A percentile compares a stretch with the other conserved stretches of the same genome.
These are phyloP conservation scores for Apostasia shenzhenica DNA, from an alignment of 106 monocot genomes.

Conservation along the genomic window DNA sequence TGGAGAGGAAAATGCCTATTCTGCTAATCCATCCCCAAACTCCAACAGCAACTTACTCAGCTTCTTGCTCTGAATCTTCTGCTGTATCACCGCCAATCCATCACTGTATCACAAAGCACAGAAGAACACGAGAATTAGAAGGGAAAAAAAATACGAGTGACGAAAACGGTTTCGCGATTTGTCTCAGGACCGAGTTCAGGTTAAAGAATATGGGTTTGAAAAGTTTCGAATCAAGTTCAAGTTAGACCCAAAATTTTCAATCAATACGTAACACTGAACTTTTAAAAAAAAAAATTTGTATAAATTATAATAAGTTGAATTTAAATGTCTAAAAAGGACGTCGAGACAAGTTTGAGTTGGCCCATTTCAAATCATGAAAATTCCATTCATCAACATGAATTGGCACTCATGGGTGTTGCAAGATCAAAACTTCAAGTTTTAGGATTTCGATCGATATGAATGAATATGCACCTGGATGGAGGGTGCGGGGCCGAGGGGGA, in stretches of 20 bases:
- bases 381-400: too few species aligned
- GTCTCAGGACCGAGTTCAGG: too few species aligned
- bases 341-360: too few species aligned
- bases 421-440: not conserved
- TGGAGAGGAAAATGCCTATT: not conserved
- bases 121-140: too few species aligned
- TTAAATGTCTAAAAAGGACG: too few species aligned
- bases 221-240: not conserved
- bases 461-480: slow-evolving; percentile 27
- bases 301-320: not conserved
- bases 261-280: not conserved
- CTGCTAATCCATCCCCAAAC: slow-evolving; percentile 13
- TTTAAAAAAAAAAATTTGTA: not conserved
- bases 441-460: not conserved
- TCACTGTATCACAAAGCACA: slow-evolving; percentile 30
- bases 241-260: not conserved
- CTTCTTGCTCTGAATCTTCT: slow-evolving; percentile 63
- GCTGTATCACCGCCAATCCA: slow-evolving; percentile 38
- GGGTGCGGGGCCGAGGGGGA: slow-evolving; percentile 23
- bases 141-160: too few species aligned
- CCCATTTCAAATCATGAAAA: too few species aligned
- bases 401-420: not conserved
- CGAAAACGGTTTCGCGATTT: too few species aligned
- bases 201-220: too few species aligned
- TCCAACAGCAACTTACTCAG: slow-evolving; percentile 62